Evolutionary conservation across 2,329 filamentous ascomycete species (phyloP), one percentile per base, ranked within the genome.

Genomic region (Talaromyces rugulosus): DNA sequence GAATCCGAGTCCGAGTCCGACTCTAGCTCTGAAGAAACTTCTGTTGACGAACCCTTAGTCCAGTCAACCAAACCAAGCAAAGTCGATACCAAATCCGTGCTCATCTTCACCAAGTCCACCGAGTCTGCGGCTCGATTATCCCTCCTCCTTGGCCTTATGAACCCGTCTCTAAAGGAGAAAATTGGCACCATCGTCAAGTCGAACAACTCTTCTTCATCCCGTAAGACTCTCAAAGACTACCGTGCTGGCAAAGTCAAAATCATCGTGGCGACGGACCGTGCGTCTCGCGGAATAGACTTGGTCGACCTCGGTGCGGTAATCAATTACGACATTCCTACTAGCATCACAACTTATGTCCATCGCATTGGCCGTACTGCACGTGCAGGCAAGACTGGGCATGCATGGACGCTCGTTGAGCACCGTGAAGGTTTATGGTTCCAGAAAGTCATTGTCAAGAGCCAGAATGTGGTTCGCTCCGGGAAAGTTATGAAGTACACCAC

Each of bases 41-140:
- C 57, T 18, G 28, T 3, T 23, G n/a, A 52, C 12, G 56, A 50
- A 23, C 30, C 30, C 8, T 8, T 70, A 36, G 58, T 61, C 2
- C 63, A 65, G 54, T 55, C 59, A 12, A 72, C 77, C 65, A 67
- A 73, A 18, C 77, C 18, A 47, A 47, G 81, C 33, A 79, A 78
- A 3, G 58, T 28, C 3, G 56, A 67, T 5, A 33, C 63, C 23
- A 72, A 73, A 16, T 80, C 77, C 5, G 86, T 89, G 11, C 82
- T 98, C 40, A 87, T 98, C 66, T 98, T 98, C 74, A 93, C 92
- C 54, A 92, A 92, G 69, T 96, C 91, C 62, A 96, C 94, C 72
- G 92, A 96, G 74, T 87, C 89, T 18, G 91, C 94, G 1, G 83
- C 90, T n/a, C 89, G 95, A 62, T 84, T 98, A n/a, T 87, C 90